Base-by-base conservation (phyloP, 2,329 filamentous ascomycete species). In the Tympanopsis confertula region DNA sequence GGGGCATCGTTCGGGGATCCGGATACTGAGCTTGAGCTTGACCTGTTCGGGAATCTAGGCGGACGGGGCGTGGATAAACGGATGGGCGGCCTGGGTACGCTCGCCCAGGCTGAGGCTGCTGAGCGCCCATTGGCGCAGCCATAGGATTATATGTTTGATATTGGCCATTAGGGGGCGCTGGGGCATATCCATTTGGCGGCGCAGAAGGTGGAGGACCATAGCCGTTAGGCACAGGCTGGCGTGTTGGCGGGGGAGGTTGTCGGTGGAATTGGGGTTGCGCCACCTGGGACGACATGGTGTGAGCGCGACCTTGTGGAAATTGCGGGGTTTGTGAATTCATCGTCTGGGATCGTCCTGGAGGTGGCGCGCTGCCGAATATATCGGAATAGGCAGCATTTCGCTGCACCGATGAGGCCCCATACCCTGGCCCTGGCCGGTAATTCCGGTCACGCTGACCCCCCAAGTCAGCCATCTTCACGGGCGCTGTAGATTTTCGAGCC, bases 301-400 rank as follows among this genome's bases (percentile, higher is more conserved):
- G 69, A 40, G 73, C 68, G 44, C 75, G 65, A 47, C 76, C 73
- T 36, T 65, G 61, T 33, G 65, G 58, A 38, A 66, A 59, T 35
- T 65, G 66, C 36, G 65, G 61, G 19, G 69, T 59, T 45, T 72
- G 68, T 40, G 69, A 71, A 41, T 67, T 76, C 75, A 80, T 80
- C 20, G 75, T 81, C 52, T 79, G 75, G 36, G 74, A 76, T 50
- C 76, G 68, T 30, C 74, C 74, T 38, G 69, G 63, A 26, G 73
- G 74, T 38, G 69, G 72, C 43, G 71, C 58, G 39, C 59, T 68
- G 39, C 75, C 76, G 53, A 81, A 81, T 52, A 81, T 80, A 56
- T 76, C 73, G 41, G 70, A 69, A 53, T 76, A 81, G 36, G 76
- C 76, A 43, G 73, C 71, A 64, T 81, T 74, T 53, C 76, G 69